Evolutionary conservation across 805 yeast genomes (phyloP).

Genomic region (Teunomyces pallodes): DNA sequence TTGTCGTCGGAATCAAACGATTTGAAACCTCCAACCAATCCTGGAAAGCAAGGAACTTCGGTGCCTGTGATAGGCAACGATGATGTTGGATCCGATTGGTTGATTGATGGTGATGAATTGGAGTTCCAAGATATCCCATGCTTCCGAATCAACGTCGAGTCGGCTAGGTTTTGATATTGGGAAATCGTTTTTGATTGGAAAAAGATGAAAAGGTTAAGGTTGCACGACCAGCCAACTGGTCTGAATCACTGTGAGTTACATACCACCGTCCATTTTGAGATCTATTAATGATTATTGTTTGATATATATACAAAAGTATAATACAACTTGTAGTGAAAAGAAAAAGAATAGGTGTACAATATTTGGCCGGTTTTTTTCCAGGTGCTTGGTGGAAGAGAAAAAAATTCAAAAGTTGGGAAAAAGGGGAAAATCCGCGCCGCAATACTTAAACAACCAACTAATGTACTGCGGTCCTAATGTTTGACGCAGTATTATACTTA

Average conservation of each 20-base stretch:
- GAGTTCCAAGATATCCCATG: not conserved
- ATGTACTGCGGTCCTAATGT: not conserved
- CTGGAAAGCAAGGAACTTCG: not conserved
- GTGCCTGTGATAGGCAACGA: not conserved
- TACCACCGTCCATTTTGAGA: slow-evolving; percentile 59
- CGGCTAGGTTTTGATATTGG: not conserved
- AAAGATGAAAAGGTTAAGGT: not conserved
- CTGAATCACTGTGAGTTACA: slow-evolving; percentile 24
- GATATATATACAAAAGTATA: slow-evolving; percentile 14
- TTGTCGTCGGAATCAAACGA: not conserved
- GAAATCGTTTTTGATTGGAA: not conserved
- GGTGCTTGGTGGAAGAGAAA: slow-evolving; percentile 3
- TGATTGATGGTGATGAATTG: not conserved
- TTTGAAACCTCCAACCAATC: not conserved
- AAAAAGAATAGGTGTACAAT: slow-evolving; percentile 14
- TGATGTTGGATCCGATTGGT: not conserved
- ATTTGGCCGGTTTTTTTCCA: slow-evolving; percentile 6
- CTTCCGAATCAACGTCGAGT: not conserved
- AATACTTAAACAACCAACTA: not conserved
- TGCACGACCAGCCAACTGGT: not conserved
- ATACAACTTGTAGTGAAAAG: slow-evolving; percentile 18
- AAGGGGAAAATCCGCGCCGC: slow-evolving; percentile 1
- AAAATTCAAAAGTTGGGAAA: not conserved
- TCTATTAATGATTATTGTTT: slow-evolving; percentile 13
- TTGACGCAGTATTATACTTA: not conserved